Evolutionary conservation across 352 stramenopile genomes (phyloP).

Genomic region (Pythium dissimile): DNA sequence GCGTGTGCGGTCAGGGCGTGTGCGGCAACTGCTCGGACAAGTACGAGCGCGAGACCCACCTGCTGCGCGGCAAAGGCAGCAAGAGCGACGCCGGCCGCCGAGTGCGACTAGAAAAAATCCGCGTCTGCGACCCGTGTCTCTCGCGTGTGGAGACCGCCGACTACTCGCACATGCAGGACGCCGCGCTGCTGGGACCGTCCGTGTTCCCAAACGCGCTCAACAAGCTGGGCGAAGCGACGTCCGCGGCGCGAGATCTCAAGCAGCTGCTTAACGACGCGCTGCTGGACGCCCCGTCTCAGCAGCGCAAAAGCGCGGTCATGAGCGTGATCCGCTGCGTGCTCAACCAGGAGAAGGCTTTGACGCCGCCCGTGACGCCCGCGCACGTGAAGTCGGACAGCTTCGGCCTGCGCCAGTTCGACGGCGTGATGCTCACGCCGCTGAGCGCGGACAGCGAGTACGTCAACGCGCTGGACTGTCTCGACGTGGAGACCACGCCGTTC

Average conservation of each 20-base stretch:
- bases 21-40: constrained; percentile 43
- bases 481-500: background rate
- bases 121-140: constrained; percentile 53
- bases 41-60: constrained; percentile 23
- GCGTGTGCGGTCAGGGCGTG: constrained; percentile 56
- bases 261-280: constrained; percentile 37
- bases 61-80: background rate
- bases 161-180: constrained; percentile 30
- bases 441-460: constrained; percentile 13
- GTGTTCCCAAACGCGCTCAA: constrained; percentile 27
- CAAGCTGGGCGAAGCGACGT: background rate
- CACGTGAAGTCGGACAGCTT: background rate
- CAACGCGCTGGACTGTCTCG: constrained; percentile 10
- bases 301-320: constrained; percentile 37
- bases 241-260: constrained; percentile 29
- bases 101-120: constrained; percentile 25
- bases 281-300: constrained; percentile 24
- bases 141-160: constrained; percentile 50
- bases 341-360: constrained; percentile 30
- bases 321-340: constrained; percentile 50
- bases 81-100: background rate
- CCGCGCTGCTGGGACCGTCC: constrained; percentile 16
- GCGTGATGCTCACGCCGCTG: constrained; percentile 11
- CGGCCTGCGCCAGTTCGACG: background rate
- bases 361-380: background rate